These are phyloP conservation scores for Fomitopsis palustris DNA, from an alignment of 1,284 basidiomycete species.

Conservation along the genomic window DNA sequence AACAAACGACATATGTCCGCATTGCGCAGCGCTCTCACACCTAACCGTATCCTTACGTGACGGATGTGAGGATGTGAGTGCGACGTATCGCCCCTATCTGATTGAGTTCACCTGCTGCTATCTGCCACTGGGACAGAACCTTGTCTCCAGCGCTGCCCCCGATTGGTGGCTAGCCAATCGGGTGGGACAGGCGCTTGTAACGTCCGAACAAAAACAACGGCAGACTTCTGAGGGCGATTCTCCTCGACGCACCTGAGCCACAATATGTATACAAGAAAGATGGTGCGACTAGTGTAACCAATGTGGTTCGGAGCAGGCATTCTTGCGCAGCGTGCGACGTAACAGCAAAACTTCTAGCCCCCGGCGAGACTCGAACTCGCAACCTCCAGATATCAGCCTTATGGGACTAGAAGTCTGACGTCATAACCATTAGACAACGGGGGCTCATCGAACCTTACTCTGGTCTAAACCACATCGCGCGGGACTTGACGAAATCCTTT, in stretches of 20 bases:
- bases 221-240: no score
- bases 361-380: slow-evolving; percentile 73
- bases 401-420: slow-evolving; percentile 65
- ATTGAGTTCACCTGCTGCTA: not conserved
- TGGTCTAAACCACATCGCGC: no score
- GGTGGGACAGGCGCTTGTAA: not conserved
- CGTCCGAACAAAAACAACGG: not conserved
- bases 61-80: not conserved
- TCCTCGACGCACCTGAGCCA: no score
- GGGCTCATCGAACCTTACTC: slow-evolving; percentile 32
- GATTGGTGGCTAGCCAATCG: not conserved
- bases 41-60: not conserved
- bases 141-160: not conserved
- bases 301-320: no score
- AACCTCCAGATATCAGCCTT: slow-evolving; percentile 55
- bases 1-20: not conserved
- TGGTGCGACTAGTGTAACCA: no score
- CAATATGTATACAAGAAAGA: no score
- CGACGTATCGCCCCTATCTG: not conserved
- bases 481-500: no score
- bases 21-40: not conserved
- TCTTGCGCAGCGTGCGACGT: no score
- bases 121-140: slow-evolving; percentile 1
- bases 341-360: slow-evolving; percentile 27
- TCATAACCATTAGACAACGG: slow-evolving; percentile 77